These are phyloP conservation scores for Sistotremastrum suecicum DNA, from an alignment of 768 basidiomycete species.

Conservation along the genomic window DNA sequence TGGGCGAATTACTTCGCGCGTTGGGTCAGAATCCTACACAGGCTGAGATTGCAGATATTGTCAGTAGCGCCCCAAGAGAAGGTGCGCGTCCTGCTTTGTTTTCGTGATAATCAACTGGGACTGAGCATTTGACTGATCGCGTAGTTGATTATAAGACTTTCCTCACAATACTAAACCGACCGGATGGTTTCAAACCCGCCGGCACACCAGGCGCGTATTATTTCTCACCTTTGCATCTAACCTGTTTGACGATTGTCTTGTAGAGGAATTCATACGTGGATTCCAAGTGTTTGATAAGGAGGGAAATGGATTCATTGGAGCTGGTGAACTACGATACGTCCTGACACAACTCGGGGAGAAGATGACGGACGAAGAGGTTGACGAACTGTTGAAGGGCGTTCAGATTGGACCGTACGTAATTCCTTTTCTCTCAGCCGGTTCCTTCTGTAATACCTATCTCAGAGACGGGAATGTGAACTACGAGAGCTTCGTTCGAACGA, in stretches of 20 bases:
- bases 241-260: constrained; percentile 1
- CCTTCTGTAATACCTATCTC: constrained; percentile 4
- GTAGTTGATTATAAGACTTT: constrained; percentile 90
- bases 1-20: constrained; percentile 88
- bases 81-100: constrained; percentile 31
- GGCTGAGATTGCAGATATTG: constrained; percentile 83
- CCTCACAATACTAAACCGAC: constrained; percentile 79
- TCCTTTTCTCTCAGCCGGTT: constrained; percentile 2
- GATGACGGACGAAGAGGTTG: constrained; percentile 95
- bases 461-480: constrained; percentile 98
- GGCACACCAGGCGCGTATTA: constrained; percentile 70
- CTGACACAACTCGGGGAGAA: constrained; percentile 96
- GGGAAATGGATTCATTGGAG: constrained; percentile 57
- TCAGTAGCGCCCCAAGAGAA: constrained; percentile 56
- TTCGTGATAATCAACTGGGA: constrained; percentile 1
- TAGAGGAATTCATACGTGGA: constrained; percentile 98
- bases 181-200: constrained; percentile 94
- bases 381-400: constrained; percentile 92
- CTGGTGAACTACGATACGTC: constrained; percentile 60
- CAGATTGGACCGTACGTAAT: constrained; percentile 70
- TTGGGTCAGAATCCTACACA: constrained; percentile 99
- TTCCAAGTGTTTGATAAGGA: constrained; percentile 99
- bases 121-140: constrained; percentile 6
- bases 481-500: constrained; percentile 90
- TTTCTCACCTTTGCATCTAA: neutral